A percentile compares a stretch with the other conserved stretches of the same genome.
These are phyloP conservation scores for Pseudozyma sp. DNA, from an alignment of 1,284 basidiomycete species.

Conservation along the genomic window DNA sequence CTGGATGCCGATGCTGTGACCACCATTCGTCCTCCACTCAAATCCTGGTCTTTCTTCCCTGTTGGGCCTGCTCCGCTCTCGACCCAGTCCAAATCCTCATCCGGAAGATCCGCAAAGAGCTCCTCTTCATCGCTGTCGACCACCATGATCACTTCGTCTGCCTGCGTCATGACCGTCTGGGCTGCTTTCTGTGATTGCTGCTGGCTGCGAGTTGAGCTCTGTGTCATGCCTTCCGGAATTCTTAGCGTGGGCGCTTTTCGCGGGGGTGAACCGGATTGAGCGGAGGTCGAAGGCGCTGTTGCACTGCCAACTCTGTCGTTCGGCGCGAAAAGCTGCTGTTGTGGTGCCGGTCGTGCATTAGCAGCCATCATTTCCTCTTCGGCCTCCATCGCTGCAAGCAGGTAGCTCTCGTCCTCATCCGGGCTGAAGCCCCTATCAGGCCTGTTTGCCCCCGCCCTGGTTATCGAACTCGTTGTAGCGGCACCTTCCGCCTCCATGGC, in stretches of 20 bases:
- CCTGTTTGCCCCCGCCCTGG: not conserved
- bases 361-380: slow-evolving; percentile 16
- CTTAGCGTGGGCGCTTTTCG: slow-evolving; percentile 6
- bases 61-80: not conserved
- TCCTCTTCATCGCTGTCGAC: slow-evolving; percentile 47
- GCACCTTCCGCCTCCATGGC: not conserved
- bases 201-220: slow-evolving; percentile 17
- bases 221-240: slow-evolving; percentile 13
- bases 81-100: not conserved
- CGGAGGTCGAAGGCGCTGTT: not conserved
- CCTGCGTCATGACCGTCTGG: slow-evolving; percentile 5
- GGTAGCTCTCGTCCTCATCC: slow-evolving; percentile 38
- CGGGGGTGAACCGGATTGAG: not conserved
- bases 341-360: not conserved
- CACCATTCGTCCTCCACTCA: not conserved
- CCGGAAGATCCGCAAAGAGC: slow-evolving; percentile 8
- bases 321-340: not conserved
- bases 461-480: not conserved
- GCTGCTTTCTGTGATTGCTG: not conserved
- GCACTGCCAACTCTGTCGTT: not conserved
- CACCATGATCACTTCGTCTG: slow-evolving; percentile 24
- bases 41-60: not conserved
- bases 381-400: slow-evolving; percentile 35
- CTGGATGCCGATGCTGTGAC: not conserved
- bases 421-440: slow-evolving; percentile 19